Evolutionary conservation across 176 grass and related monocot genomes (phyloP), one percentile per base, ranked within the genome.

Genomic region (Rhipidocladum racemiflorum): DNA sequence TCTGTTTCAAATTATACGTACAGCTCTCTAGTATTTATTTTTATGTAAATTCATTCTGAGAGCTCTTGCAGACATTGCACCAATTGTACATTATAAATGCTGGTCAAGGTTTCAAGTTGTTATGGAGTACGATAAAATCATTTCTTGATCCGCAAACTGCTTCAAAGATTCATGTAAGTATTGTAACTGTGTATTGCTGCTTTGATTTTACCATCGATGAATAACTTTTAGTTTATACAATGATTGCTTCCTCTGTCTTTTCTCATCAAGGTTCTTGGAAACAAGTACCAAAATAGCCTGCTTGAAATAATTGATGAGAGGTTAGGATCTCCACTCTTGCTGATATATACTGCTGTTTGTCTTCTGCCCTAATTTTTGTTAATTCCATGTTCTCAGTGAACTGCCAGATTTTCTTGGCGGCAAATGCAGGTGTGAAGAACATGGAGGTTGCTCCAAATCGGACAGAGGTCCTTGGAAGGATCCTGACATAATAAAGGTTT

Each of bases 91-190:
- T 99, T 48, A 83, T 99, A 85, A 99, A 99, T 87, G 92, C 96
- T 57, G 96, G 96, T 49, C 75, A 91, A 86, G 96, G 92, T 83
- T 99, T 99, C 80, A 93, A 90, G 89, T 86, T 99, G 70, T 55
- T 99, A 83, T 99, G 96, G 96, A 30, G 65, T 80, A 91, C 96
- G 45, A 90, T 99, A 65, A 99, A 91, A 87, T 91, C 96, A 49
- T 95, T 99, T 86, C 96, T 99, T 88, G 96, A 98, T 88, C 89
- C 92, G 18, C 90, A 91, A 87, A 99, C 93, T n/a, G 89, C 91
- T 77, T 95, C 93, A 0, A 99, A 99, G 74, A 95, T 99, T 76
- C 88, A 99, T 84, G 96, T 95, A 90, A 65, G 50, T 48, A 64
- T 5, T 83, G 6, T 13, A 55, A 36, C 56, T 72, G 46, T 85